Conservation (phyloP, 495 filamentous ascomycete genomes). For the Penicillium bovifimosum region DNA sequence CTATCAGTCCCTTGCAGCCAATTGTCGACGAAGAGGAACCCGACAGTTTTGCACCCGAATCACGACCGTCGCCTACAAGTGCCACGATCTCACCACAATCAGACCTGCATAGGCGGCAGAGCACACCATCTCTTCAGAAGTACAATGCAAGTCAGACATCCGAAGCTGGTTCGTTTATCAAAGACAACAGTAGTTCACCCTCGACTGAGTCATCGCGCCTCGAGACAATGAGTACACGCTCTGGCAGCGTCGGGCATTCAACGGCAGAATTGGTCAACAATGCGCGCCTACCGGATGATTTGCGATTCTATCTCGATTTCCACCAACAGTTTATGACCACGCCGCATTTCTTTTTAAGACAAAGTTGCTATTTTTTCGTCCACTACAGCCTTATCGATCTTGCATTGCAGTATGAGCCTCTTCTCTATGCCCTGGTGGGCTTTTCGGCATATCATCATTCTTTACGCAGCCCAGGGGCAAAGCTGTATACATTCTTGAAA, state of each 20-base stretch:
- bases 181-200: conserved; percentile 40
- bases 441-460: conserved; percentile 87
- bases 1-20: conserved; percentile 47
- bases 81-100: conserved; percentile 20
- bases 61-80: conserved; percentile 25
- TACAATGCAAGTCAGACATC: conserved; percentile 36
- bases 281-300: conserved; percentile 54
- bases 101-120: conserved; percentile 27
- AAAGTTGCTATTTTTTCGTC: conserved; percentile 64
- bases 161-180: conserved; percentile 19
- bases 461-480: conserved; percentile 59
- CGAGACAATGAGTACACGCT: conserved; percentile 32
- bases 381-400: conserved; percentile 61
- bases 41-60: conserved; percentile 23
- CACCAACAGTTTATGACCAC: conserved; percentile 67
- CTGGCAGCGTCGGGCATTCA: conserved; percentile 29
- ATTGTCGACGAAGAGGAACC: conserved; percentile 58
- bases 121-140: conserved; percentile 37
- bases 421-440: conserved; percentile 84
- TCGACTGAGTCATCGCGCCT: conserved; percentile 38
- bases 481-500: conserved; percentile 73
- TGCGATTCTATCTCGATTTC: conserved; percentile 75
- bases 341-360: conserved; percentile 75
- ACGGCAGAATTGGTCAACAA: conserved; percentile 26
- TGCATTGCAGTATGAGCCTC: conserved; percentile 72